Evolutionary conservation across 2,329 filamentous ascomycete genomes (phyloP), one percentile per base, ranked within the genome.

Genomic region (Exophiala sp.): DNA sequence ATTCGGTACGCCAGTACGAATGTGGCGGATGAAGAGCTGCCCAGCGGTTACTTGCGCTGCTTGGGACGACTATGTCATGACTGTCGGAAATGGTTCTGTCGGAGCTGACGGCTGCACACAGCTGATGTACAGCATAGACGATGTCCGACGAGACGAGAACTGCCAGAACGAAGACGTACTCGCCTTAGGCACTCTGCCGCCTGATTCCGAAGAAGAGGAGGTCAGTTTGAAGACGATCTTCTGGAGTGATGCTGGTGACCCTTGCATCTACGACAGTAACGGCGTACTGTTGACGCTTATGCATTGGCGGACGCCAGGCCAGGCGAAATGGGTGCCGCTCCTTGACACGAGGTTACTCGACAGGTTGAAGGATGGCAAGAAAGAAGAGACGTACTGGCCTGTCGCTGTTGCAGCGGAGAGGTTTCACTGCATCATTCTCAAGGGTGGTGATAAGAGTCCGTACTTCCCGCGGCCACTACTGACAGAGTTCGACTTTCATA

Each of bases 381-480:
- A 96, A 71, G 82, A 87, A 60, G 94, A 99, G 72, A 83, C 79
- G 0, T 99, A 99, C 75, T 99, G 91, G 82, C 94, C 94, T 1
- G 89, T 99, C 32, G 94, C 94, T 1, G 91, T 97, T 1, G 90
- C 92, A 2, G 85, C 91, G 64, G 81, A 88, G 66, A 92, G 88
- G 66, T 99, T 99, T 72, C 92, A 97, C 78, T 99, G 95, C 75
- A 96, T 99, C 72, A 97, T 99, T 65, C 85, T 99, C 67, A 99
- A 99, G 74, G 94, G 94, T 59, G 88, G 88, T 34, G 94, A 99
- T 68, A 83, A 87, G 66, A 89, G 96, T 66, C 91, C 92, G 0
- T 96, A 94, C 75, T 97, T 92, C 73, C 94, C 90, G 9, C 85
- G 88, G 8, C 91, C 90, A 2, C 76, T 96, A 35, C 85, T 99